Evolutionary conservation across 371 early-diverging fungal genomes (phyloP), one percentile per base, ranked within the genome.

Genomic region (Circinella minor): DNA sequence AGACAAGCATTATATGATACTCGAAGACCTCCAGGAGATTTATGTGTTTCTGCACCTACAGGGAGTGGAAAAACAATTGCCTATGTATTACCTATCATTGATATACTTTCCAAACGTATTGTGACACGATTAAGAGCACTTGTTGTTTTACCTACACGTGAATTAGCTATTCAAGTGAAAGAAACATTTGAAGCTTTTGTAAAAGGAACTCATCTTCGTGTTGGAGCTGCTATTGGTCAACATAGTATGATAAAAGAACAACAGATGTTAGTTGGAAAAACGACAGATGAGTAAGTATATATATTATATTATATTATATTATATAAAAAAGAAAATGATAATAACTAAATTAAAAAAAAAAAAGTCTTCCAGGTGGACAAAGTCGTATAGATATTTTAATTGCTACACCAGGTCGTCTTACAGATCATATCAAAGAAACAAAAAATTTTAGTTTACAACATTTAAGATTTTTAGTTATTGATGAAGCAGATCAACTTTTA

Each of bases 61-160:
- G 98, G 97, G 49, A 93, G 93, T 66, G 99, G 99, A 47, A 99
- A 99, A 81, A 99, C 99, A 1, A 83, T 98, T 61, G 97, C 98
- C 0, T 99, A 97, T 86, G 94, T 96, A 0, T 79, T 99, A 10
- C 99, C 99, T 3, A 94, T 99, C 63, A 88, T 99, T 27, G 94
- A 80, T 55, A 88, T 90, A 46, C 83, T 98, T 39, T 85, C 87
- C 15, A 81, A 86, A 63, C 86, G 95, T 46, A 75, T 90, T 10
- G 85, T 95, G 7, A 86, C 88, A 4, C 84, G 96, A 55, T 81
- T 96, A 54, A 85, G 97, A 27, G 96, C 96, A 3, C 81, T 98
- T 14, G 83, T 98, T 20, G 89, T 98, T 0, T 84, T 96, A 46
- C 98, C 98, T 4, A 98, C 97, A 0, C 88, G 94, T 47, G 98